Evolutionary conservation across 176 grass and related monocot genomes (phyloP), one percentile per base, ranked within the genome.

Genomic region (Oryza punctata): DNA sequence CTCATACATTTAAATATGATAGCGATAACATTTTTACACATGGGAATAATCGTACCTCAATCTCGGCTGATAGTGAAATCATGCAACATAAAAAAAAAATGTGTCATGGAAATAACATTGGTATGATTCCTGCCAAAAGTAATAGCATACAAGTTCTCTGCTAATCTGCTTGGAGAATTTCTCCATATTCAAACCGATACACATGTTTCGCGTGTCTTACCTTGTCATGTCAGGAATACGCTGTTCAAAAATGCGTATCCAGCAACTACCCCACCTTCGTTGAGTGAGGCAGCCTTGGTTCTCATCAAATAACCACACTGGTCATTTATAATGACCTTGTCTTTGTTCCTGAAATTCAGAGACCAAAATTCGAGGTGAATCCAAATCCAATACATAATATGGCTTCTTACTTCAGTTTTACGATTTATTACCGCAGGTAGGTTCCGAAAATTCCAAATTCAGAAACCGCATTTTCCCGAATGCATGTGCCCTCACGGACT

Each of bases 211-310:
- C n/a, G 52, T 70, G 4, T 65, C 63, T 61, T 85, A 90, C 81
- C 71, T 89, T 72, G 23, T 93, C 54, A 90, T 14, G 66, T 85
- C 63, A 93, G 37, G 68, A 88, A 93, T 65, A 93, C 71, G 66
- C 88, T 88, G 79, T 93, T 89, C 63, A 93, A 76, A 78, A 90
- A 89, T 19, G 91, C 88, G 85, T 85, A 93, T 27, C 91, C 88
- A 67, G 82, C 82, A 61, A 89, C 91, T 28, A 93, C 91, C 9
- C 88, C 88, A 60, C 91, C 91, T 93, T 93, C 91, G 54, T 93
- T 93, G 69, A 89, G 86, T n/a, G 91, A 80, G 40, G 88, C 83
- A 29, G 83, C 85, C 25, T 93, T 93, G 16, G 88, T 93, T 71
- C 91, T 79, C 91, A 93, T 41, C 67, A 93, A 82, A 73, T 90